Conservation (phyloP, 2,329 filamentous ascomycete genomes). For the Calycina herbarum region DNA sequence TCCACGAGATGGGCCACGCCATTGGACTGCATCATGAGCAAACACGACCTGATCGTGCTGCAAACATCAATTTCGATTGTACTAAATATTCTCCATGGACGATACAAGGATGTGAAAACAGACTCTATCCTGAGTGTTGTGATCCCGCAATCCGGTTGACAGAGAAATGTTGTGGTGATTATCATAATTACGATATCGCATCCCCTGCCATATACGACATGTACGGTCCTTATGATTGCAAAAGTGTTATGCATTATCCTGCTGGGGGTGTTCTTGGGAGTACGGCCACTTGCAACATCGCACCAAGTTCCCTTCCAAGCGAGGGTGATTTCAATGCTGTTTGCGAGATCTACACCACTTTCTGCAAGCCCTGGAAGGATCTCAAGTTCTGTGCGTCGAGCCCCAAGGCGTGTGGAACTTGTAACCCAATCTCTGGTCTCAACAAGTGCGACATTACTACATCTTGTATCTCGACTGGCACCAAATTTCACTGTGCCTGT, state of each 20-base stretch:
- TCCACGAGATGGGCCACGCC: slow-evolving; percentile 10
- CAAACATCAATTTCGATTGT: slow-evolving; percentile 7
- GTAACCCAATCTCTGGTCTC: slow-evolving; percentile 7
- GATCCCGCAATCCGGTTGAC: neutral
- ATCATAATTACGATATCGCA: slow-evolving; percentile 4
- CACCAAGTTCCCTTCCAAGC: neutral
- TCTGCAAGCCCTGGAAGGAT: slow-evolving; percentile 7
- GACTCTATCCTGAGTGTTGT: slow-evolving; percentile 7
- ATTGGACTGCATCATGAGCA: slow-evolving; percentile 9
- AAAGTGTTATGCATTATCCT: slow-evolving; percentile 10
- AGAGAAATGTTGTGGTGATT: slow-evolving; percentile 5
- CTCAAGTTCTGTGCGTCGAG: slow-evolving; percentile 6
- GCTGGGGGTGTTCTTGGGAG: slow-evolving; percentile 3
- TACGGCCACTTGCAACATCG: slow-evolving; percentile 3
- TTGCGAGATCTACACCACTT: slow-evolving; percentile 7
- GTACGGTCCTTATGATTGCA: slow-evolving; percentile 11
- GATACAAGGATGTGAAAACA: neutral
- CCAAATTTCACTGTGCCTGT: slow-evolving; percentile 10
- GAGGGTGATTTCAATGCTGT: slow-evolving; percentile 11
- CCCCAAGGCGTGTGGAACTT: slow-evolving; percentile 3
- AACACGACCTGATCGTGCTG: slow-evolving; percentile 8
- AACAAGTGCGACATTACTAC: slow-evolving; percentile 13
- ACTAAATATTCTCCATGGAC: slow-evolving; percentile 9
- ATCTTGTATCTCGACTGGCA: slow-evolving; percentile 9
- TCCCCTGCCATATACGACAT: neutral